These are phyloP conservation scores for Fusarium dimerum DNA, from an alignment of 2,329 filamentous ascomycete genomes.

Conservation along the genomic window DNA sequence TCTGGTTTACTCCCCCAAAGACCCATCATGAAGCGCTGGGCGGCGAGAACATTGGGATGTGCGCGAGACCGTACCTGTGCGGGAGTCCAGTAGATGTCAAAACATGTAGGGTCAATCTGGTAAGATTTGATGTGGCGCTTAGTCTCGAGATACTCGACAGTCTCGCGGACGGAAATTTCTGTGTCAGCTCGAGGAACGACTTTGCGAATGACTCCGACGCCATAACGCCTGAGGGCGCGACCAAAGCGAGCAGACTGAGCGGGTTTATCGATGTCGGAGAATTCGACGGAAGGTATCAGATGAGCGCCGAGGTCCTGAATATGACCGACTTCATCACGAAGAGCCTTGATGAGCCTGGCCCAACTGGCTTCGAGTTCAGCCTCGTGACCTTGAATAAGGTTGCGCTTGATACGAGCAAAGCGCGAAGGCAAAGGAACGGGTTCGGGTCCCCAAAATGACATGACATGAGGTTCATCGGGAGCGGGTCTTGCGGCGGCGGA, in stretches of 20 bases:
- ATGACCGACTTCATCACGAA: slow-evolving; percentile 53
- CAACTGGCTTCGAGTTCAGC: slow-evolving; percentile 55
- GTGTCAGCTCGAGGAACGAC: slow-evolving; percentile 61
- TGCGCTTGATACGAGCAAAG: slow-evolving; percentile 58
- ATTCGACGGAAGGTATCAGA: slow-evolving; percentile 59
- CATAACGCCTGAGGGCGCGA: slow-evolving; percentile 59
- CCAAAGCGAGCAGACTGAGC: slow-evolving; percentile 56
- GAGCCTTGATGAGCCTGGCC: slow-evolving; percentile 52
- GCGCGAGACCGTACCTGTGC: slow-evolving; percentile 68
- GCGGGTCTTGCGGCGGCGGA: slow-evolving; percentile 16
- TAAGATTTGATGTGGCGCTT: slow-evolving; percentile 31
- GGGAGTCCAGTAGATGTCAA: slow-evolving; percentile 74
- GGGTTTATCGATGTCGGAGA: slow-evolving; percentile 48
- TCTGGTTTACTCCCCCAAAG: slow-evolving; percentile 61
- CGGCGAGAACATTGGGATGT: slow-evolving; percentile 62
- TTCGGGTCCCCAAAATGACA: slow-evolving; percentile 59
- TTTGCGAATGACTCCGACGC: slow-evolving; percentile 65
- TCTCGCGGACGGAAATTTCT: slow-evolving; percentile 58
- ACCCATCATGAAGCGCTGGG: slow-evolving; percentile 67
- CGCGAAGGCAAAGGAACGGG: slow-evolving; percentile 60
- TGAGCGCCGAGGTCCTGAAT: slow-evolving; percentile 52
- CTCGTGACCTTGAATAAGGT: slow-evolving; percentile 57
- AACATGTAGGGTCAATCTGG: slow-evolving; percentile 62
- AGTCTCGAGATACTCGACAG: slow-evolving; percentile 52
- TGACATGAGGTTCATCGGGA: slow-evolving; percentile 50